Evolutionary conservation across 805 yeast species (phyloP).

Genomic region (Lachancea lanzarotensis): DNA sequence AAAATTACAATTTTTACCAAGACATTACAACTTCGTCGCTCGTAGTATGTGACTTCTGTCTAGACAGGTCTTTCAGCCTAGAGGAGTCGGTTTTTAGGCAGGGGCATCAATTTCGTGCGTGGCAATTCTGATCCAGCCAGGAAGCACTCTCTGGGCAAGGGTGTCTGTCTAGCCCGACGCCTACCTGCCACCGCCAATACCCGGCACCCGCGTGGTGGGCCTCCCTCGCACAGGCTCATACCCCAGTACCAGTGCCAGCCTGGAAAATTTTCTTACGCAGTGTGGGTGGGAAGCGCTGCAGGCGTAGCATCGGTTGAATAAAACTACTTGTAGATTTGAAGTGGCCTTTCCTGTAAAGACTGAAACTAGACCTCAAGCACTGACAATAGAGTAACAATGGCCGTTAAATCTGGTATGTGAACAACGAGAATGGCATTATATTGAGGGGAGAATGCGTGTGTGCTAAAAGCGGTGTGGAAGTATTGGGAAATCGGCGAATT

Average conservation of each 20-base stretch:
- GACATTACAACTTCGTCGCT: too few relatives aligned
- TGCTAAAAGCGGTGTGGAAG: background rate
- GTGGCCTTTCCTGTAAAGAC: background rate
- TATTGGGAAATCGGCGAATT: background rate
- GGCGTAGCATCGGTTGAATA: slow-evolving; percentile 3
- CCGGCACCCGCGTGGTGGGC: background rate
- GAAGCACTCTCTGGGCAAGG: background rate
- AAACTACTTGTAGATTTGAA: slow-evolving; percentile 4
- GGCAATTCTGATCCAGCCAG: background rate
- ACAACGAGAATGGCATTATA: background rate
- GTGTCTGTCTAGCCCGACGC: background rate
- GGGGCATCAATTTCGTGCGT: too few relatives aligned
- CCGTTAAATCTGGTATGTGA: slow-evolving; percentile 49
- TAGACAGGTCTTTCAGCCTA: too few relatives aligned
- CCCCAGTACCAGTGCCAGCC: background rate
- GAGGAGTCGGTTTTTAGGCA: too few relatives aligned
- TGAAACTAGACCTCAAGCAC: slow-evolving; percentile 4
- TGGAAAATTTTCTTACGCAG: slow-evolving; percentile 4
- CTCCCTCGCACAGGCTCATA: background rate
- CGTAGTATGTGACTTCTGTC: too few relatives aligned
- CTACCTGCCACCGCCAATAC: background rate
- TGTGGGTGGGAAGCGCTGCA: background rate
- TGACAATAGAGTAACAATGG: slow-evolving; percentile 33
- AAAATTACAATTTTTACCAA: background rate
- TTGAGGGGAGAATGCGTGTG: background rate